Evolutionary conservation across 345 rosid species (phyloP), one percentile per base, ranked within the genome.

Genomic region (Gossypium australe): DNA sequence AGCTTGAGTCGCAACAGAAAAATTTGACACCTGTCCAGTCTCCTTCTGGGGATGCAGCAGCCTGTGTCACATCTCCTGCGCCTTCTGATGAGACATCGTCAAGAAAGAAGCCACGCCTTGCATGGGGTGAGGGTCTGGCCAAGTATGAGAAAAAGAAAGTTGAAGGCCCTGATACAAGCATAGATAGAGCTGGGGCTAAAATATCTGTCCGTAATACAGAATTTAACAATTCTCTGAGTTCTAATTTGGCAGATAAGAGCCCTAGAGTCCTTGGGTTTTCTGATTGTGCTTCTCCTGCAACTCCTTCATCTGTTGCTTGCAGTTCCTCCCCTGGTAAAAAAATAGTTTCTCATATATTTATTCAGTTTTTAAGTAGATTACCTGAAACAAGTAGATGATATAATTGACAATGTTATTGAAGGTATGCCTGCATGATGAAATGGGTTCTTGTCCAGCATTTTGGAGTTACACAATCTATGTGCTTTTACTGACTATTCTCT

Each of bases 111-210:
- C 95, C 92, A 27, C 97, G 99, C 71, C 97, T 96, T 13, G 89
- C 89, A 43, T 96, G 99, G 99, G 99, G 99, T 60, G 97, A 96
- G 78, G 99, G 99, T 38, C 86, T 96, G 82, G 98, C 98, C 4
- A 96, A 93, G 80, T 96, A 86, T 77, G 99, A 96, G 83, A 93
- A 89, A 75, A 92, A 90, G 87, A 93, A 85, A 80, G 98, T 92
- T 83, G 97, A 90, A 71, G 86, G 77, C 14, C 89, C 89, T 61
- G 92, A 87, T 41, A 83, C 85, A 75, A 80, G 71, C 82, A 75
- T 51, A 72, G 80, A 49, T 57, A 86, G 87, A 80, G 89, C 83
- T 84, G 90, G 81, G 59, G 67, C 57, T 20, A 72, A 64, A 11
- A 17, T 78, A 74, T 75, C 77, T 58, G 74, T 77, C 60, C 71